Evolutionary conservation across 305 asterid species (phyloP), one percentile per base, ranked within the genome.

Genomic region (Withania somnifera): DNA sequence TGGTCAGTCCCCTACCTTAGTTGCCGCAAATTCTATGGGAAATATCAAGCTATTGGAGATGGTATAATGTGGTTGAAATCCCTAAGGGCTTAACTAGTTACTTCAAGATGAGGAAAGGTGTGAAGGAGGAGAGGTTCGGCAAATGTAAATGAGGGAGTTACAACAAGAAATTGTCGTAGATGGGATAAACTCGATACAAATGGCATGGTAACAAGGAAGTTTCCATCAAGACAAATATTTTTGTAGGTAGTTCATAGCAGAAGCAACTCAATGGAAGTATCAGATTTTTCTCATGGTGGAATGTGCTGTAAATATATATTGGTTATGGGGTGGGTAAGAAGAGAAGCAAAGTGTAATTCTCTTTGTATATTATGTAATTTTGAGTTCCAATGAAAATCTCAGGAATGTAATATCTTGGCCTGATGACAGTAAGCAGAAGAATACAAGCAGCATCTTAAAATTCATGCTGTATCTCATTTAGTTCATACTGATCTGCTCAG

Each of bases 1-100:
- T 0, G 92, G 97, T 42, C 98, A 96, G 61, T 90, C 98, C 4
- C 84, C 97, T 75, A 89, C 98, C 83, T 89, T 96, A 84, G 97
- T 96, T 38, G 98, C 99, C 63, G 98, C 98, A 36, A 96, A 96
- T 84, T 96, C 99, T 77, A 87, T 92, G 92, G 99, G 99, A 40
- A 90, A 96, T 79, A 88, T 96, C 56, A 96, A 94, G 90, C 89
- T 94, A 53, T 83, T 96, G 90, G 99, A 96, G 91, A 90, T 94
- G 98, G 98, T 91, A 80, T 96, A 86, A 89, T 61, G 82, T 32
- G 52, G 57, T 56, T 8, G 6, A 78, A 45, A 11, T 7, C 66
- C 28, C 53, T 20, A 11, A 7, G 52, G 22, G 67, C 5, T 45
- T 75, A 15, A n/a, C 83, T 17, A 30, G 3, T 45, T 0, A 15